Evolutionary conservation across 179 eudicot species (phyloP), one percentile per base, ranked within the genome.

Genomic region (Patellifolia procumbens): DNA sequence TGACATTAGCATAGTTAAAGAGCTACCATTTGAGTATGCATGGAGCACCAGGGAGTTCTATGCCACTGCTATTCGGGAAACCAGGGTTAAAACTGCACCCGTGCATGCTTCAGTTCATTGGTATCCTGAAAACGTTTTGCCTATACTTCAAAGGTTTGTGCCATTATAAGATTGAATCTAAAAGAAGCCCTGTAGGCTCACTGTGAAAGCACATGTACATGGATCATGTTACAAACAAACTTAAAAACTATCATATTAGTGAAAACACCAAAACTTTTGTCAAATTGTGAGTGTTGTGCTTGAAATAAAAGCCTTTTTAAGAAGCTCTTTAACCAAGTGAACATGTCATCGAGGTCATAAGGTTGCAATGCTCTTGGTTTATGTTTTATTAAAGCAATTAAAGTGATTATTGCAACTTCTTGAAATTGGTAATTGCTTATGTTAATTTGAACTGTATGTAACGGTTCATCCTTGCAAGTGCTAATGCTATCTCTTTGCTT

Each of bases 31-130:
- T 32, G 95, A 93, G 76, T 95, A 84, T 81, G 77, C 89, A 28
- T 93, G 99, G 99, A 93, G 99, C 83, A 93, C 98, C 13, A 85
- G 98, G 72, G 97, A 87, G 81, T 95, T 93, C 77, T 95, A 95
- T 81, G 88, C 92, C 48, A 85, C 88, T 73, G 97, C 96, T 52
- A 93, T 93, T 79, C 92, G 98, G 70, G 92, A 90, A 77, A 95
- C 95, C 74, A 88, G 99, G 82, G 83, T 95, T 31, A 95, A 95
- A 84, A 93, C 88, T 49, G 98, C 99, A 64, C 98, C 99, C 45
- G 92, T 95, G 65, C 99, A 95, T 85, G 98, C 98, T 80, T 95
- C 99, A 17, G 97, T 88, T 55, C 85, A 93, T 80, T 95, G 99
- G 99, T 95, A 93, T 55, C 81, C 84, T 24, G 95, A 90, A 45